These are phyloP conservation scores for Fistulinella prunicolor DNA, from an alignment of 768 basidiomycete genomes.

Conservation along the genomic window DNA sequence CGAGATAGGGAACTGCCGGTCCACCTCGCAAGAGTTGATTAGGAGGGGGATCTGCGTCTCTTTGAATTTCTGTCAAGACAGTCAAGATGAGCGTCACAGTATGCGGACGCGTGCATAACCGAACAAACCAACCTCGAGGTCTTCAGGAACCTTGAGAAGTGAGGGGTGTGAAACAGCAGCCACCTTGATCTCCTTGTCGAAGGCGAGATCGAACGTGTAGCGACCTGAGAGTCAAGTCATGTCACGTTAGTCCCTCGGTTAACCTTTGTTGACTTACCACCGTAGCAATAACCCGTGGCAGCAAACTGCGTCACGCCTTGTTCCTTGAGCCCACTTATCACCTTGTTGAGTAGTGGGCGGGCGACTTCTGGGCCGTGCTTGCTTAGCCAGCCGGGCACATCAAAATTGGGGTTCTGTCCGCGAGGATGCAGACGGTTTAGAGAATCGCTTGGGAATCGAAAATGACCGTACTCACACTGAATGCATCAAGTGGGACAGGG, in stretches of 20 bases:
- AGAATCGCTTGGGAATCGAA: not conserved
- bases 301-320: constrained; percentile 57
- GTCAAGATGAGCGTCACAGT: not conserved
- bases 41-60: constrained; percentile 54
- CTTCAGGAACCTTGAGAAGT: constrained; percentile 35
- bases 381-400: constrained; percentile 35
- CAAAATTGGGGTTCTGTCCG: constrained; percentile 13
- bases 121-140: constrained; percentile 61
- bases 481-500: constrained; percentile 14
- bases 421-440: not conserved
- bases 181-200: constrained; percentile 38
- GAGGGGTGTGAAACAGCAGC: constrained; percentile 48
- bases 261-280: constrained; percentile 40
- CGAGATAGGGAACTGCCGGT: constrained; percentile 49
- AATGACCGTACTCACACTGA: constrained; percentile 7
- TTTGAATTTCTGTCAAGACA: constrained; percentile 45
- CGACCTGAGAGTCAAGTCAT: constrained; percentile 22
- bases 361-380: constrained; percentile 40
- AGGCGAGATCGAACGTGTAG: constrained; percentile 46
- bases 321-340: constrained; percentile 54
- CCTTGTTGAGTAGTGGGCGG: constrained; percentile 52
- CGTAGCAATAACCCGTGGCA: constrained; percentile 69
- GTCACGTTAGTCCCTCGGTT: not conserved
- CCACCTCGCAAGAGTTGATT: constrained; percentile 62
- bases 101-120: too few relatives aligned